Conservation (phyloP, 176 grass and related monocot species). For the Musa beccarii region DNA sequence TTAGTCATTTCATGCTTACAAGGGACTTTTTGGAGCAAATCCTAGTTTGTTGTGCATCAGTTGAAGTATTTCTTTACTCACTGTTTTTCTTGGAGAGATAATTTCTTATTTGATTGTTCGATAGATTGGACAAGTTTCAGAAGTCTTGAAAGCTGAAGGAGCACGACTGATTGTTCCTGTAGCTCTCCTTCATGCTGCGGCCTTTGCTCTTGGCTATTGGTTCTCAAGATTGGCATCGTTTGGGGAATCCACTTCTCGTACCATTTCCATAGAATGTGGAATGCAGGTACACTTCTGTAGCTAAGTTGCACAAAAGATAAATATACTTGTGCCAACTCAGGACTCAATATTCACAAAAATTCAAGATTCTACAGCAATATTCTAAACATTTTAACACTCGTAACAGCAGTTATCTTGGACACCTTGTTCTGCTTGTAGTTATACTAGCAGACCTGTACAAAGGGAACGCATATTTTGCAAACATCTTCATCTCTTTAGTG, state of each 20-base stretch:
- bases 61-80: background rate
- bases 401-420: background rate
- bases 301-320: background rate
- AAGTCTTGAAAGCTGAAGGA: conserved; percentile 81
- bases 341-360: too few relatives aligned
- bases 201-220: conserved; percentile 87
- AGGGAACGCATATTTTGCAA: too few relatives aligned
- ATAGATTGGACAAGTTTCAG: conserved; percentile 91
- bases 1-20: too few relatives aligned
- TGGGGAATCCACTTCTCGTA: conserved; percentile 87
- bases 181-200: conserved; percentile 64
- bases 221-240: conserved; percentile 52
- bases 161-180: conserved; percentile 74
- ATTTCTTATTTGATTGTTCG: conserved; percentile 15
- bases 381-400: too few relatives aligned
- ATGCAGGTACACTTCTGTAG: conserved; percentile 60
- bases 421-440: too few relatives aligned
- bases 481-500: too few relatives aligned
- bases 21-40: background rate
- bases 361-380: too few relatives aligned
- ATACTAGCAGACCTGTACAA: too few relatives aligned
- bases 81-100: conserved; percentile 15
- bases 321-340: background rate
- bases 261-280: conserved; percentile 93
- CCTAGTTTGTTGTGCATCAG: background rate